Evolutionary conservation across 176 grass and related monocot species (phyloP).

Genomic region (Elymus sibiricus): DNA sequence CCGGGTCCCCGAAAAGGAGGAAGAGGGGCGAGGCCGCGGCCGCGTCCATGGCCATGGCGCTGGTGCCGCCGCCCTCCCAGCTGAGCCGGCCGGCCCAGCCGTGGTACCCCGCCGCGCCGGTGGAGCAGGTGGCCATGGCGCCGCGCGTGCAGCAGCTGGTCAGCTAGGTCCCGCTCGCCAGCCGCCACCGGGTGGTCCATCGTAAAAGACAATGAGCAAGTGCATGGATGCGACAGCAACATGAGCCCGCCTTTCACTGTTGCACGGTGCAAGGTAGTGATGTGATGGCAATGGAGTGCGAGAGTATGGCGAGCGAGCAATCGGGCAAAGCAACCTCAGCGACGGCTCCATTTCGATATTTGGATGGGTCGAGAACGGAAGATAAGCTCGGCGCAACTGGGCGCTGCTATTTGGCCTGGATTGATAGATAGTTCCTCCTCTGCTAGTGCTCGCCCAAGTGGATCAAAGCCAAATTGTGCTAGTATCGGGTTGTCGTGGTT

Average conservation of each 20-base stretch:
- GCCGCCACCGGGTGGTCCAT: not conserved
- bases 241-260: not conserved
- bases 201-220: not conserved
- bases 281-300: constrained; percentile 3
- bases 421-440: not conserved
- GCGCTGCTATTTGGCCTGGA: not conserved
- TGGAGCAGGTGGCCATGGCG: constrained; percentile 31
- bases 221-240: not conserved
- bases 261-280: not conserved
- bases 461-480: not conserved
- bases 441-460: constrained; percentile 21
- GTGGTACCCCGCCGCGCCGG: constrained; percentile 37
- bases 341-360: constrained; percentile 29
- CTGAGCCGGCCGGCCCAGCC: constrained; percentile 31
- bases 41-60: constrained; percentile 42
- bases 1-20: constrained; percentile 50
- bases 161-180: constrained; percentile 35
- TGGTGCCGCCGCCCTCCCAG: constrained; percentile 22
- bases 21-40: constrained; percentile 64
- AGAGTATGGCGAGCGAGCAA: not conserved
- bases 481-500: not conserved
- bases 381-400: constrained; percentile 40
- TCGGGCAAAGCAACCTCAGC: not conserved
- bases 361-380: not conserved
- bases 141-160: constrained; percentile 44